Base-by-base conservation (phyloP, 495 filamentous ascomycete genomes). In the Xylaria grammica region DNA sequence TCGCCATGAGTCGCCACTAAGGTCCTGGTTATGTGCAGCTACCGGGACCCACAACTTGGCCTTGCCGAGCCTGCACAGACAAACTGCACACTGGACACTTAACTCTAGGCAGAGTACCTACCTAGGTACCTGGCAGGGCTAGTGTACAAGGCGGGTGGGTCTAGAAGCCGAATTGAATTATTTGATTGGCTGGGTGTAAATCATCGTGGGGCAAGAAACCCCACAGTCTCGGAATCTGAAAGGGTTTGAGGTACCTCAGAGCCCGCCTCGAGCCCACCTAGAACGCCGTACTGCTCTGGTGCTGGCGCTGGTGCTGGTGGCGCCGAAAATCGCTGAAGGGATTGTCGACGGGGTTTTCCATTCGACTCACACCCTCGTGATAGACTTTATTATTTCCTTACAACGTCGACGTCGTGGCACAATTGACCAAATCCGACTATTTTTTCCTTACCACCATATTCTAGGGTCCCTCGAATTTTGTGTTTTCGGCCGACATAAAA, bases 281-380 rank as follows among this genome's bases (percentile, higher is more conserved):
- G n/a, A n/a, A n/a, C n/a, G n/a, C n/a, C n/a, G 45, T 4, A 22
- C n/a, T 3, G 19, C 45, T 48, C 19, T 15, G 17, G 17, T 3
- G 5, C 8, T 11, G 40, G 11, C 22, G 4, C 8, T 13, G 20
- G 20, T 4, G 24, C 1, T 27, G 53, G n/a, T 49, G 42, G 42
- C 56, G 56, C 56, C 56, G 56, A 60, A 60, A 19, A 60, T 42
- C 56, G 56, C 56, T 49, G 42, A 24, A 22, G 22, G 8, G 29
- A 22, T 17, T 22, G 42, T 55, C 34, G 2, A 53, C 27, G 27
- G 24, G 32, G 38, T 55, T 55, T 42, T 29, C 30, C 52, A 36
- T 9, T 38, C 52, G 52, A 55, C 52, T 55, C 52, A 38, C 52
- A 36, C 20, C 20, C 17, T 19, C 6, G 52, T n/a, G 10, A 20